A percentile compares a stretch with the other conserved stretches of the same genome.
phyloP scores from a whole-genome alignment of 306 rosid genomes.

The Sechiopsis laciniata region DNA sequence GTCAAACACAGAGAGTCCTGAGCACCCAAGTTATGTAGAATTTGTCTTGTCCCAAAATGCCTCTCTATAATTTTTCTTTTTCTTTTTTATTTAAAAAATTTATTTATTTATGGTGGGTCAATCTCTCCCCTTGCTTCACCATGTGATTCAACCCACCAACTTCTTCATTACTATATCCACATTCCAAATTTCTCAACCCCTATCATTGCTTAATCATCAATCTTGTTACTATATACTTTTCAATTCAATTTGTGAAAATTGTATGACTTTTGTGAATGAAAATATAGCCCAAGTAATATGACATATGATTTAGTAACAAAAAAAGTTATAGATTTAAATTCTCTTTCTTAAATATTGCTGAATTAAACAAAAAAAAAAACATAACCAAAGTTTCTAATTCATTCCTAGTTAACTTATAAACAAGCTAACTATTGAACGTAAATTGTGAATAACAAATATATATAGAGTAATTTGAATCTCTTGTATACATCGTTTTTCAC shows the following conservation, averaged over 20 bases:
- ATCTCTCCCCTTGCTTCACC: constrained; percentile 9
- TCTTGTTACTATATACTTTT: not conserved
- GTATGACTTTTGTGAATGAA: too few relatives aligned
- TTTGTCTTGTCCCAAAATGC: constrained; percentile 23
- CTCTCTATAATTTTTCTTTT: constrained; percentile 6
- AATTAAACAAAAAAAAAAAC: too few relatives aligned
- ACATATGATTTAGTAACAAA: too few relatives aligned
- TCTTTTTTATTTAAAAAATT: not conserved
- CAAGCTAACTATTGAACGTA: too few relatives aligned
- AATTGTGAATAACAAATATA: too few relatives aligned
- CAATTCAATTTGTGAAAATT: not conserved
- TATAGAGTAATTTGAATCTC: too few relatives aligned
- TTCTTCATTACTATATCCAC: too few relatives aligned
- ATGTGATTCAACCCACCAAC: not conserved
- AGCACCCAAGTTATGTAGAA: constrained; percentile 14
- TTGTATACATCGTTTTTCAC: too few relatives aligned
- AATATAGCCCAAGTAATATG: too few relatives aligned
- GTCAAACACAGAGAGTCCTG: not conserved
- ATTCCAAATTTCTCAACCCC: not conserved
- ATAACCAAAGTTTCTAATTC: not conserved
- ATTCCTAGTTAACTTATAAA: not conserved
- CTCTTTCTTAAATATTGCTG: too few relatives aligned
- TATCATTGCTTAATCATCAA: not conserved
- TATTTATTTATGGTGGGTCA: constrained; percentile 18
- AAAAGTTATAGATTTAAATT: too few relatives aligned